Base-by-base conservation (phyloP, 106 monocot species). In the Gastrodia elata region DNA sequence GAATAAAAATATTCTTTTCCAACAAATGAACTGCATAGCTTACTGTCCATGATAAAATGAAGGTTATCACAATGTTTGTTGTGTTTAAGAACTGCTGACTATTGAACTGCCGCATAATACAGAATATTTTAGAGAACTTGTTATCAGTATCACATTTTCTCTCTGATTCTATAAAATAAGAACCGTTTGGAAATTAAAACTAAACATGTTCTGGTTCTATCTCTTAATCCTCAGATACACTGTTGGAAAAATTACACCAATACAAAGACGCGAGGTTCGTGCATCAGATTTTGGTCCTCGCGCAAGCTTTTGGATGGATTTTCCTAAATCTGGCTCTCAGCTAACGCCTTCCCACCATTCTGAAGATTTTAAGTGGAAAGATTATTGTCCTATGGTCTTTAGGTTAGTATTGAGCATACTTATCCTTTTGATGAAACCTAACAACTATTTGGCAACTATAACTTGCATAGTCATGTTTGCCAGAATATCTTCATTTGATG, bases 291-390 rank as follows among this genome's bases (percentile, higher is more conserved):
- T 95, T 84, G 94, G 94, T 76, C 91, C 80, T 46, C 75, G 81
- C 73, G 94, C 94, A 73, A 89, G 89, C 77, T 95, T 95, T 80
- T 91, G 91, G 91, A 95, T 95, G 94, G 83, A 83, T 77, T 95
- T 95, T 65, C 94, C 94, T 0, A 87, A 84, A 80, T 79, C 58
- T 39, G 94, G 94, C 33, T 95, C 94, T 26, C 91, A 87, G 59
- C 69, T 91, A 25, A 91, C 94, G 46, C 94, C 94, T 79, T 56
- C 94, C 1, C 94, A 95, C 46, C 77, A 41, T 26, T 79, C 89
- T 27, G 94, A 95, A 79, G 91, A 95, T 82, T 95, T 95, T 75
- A 95, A 91, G 68, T 95, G 91, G 94, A 95, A 95, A 76, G 94
- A 95, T 77, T 95, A 95, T 71, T 95, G 94, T 80, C 94, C 94